Base-by-base conservation (phyloP, 2,329 filamentous ascomycete species). In the Cercospora janseana region DNA sequence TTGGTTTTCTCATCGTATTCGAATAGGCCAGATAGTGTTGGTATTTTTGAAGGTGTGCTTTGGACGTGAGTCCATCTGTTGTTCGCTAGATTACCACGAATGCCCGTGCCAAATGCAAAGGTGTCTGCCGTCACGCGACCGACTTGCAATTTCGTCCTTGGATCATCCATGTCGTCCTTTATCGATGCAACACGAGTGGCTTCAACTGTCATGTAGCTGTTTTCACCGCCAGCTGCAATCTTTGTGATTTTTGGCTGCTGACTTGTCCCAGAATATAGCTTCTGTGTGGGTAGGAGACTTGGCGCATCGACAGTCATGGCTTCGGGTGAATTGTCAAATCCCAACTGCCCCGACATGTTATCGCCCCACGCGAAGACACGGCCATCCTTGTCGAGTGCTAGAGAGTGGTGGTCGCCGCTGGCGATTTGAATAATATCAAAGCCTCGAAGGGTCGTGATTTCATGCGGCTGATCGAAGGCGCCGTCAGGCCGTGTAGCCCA, bases 1-100 rank as follows among this genome's bases (percentile, higher is more conserved):
- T 86, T 81, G 0, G 73, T 77, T 12, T 70, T 73, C 65, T 98
- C 93, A 69, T 95, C 86, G 70, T 86, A 98, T 69, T 97, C 93
- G 63, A 81, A 88, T 1, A 97, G 78, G 0, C 86, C 86, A 13
- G 88, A 94, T 3, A 98, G 79, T 0, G 82, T 73, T 62, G 92
- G 93, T 59, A 97, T 81, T 69, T 93, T 95, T 50, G 80, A 80
- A 0, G 89, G 91, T 0, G 77, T 80, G 26, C 80, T 74, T 59
- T 95, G 91, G 0, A 92, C 77, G 69, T 97, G 93, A 20, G 88
- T 89, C 90, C 91, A 97, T 60, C 82, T 84, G 43, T 89, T 90
- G 40, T 84, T 95, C 44, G 90, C 93, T 0, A 97, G 79, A 34
- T 79, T 82, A 35, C 93, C 93, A 57, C 80, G 84, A 37, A 96